Evolutionary conservation across 345 rosid genomes (phyloP).

Genomic region (Pistacia atlantica): DNA sequence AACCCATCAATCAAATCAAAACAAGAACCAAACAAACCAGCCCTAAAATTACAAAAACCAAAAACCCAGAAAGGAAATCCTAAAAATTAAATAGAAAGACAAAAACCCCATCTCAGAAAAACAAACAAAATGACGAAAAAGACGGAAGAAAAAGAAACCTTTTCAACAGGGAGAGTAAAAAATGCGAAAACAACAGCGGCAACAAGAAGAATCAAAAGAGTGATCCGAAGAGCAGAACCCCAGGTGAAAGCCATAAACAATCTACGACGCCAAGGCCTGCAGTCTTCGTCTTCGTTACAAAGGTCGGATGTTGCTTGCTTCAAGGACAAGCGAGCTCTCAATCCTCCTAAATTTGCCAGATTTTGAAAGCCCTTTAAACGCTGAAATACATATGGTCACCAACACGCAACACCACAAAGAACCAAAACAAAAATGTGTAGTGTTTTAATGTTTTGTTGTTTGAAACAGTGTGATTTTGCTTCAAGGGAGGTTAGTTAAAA

Average conservation of each 20-base stretch:
- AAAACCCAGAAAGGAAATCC: conserved; percentile 15
- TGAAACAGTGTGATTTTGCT: background rate
- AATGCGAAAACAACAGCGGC: conserved; percentile 74
- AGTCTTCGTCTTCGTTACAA: conserved; percentile 42
- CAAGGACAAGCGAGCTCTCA: conserved; percentile 50
- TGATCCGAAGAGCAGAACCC: conserved; percentile 74
- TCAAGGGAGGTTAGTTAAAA: background rate
- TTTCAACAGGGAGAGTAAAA: conserved; percentile 88
- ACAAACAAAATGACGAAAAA: background rate
- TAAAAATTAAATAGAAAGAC: background rate
- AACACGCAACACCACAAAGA: background rate
- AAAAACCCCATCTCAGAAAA: conserved; percentile 19
- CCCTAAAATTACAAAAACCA: background rate
- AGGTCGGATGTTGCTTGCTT: conserved; percentile 46
- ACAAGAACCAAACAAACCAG: background rate
- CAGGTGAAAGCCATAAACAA: conserved; percentile 73
- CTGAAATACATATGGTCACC: background rate
- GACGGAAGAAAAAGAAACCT: conserved; percentile 40
- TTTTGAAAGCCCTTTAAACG: conserved; percentile 16
- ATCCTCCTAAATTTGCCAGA: conserved; percentile 59
- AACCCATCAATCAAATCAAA: background rate
- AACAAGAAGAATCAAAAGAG: conserved; percentile 64
- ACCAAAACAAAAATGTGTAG: conserved; percentile 3
- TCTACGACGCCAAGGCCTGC: conserved; percentile 63
- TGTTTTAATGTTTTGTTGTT: background rate